These are phyloP conservation scores for Gorgonomyces haynaldii DNA, from an alignment of 192 early-diverging fungal genomes.

Conservation along the genomic window DNA sequence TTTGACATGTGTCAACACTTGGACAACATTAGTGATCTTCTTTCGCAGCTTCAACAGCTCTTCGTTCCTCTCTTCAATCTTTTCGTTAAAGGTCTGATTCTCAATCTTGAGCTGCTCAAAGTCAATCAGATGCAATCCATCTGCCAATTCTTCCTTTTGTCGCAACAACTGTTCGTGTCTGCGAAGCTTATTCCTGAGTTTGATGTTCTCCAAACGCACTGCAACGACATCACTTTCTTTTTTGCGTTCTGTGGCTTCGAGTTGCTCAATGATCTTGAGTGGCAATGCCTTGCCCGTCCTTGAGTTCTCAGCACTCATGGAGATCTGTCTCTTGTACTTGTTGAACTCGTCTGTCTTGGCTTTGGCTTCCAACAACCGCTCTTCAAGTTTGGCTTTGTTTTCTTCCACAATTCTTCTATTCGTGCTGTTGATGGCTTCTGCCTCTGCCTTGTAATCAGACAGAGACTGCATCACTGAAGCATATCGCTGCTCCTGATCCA, in stretches of 20 bases:
- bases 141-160: slow-evolving; percentile 54
- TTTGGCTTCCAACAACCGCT: slow-evolving; percentile 27
- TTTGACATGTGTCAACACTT: slow-evolving; percentile 52
- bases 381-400: slow-evolving; percentile 32
- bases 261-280: slow-evolving; percentile 31
- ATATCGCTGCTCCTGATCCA: slow-evolving; percentile 45
- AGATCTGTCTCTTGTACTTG: slow-evolving; percentile 32
- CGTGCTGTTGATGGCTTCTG: slow-evolving; percentile 19
- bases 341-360: slow-evolving; percentile 33
- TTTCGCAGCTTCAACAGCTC: slow-evolving; percentile 48
- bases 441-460: slow-evolving; percentile 19
- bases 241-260: slow-evolving; percentile 34
- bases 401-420: slow-evolving; percentile 28
- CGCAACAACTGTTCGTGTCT: slow-evolving; percentile 38
- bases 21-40: slow-evolving; percentile 52
- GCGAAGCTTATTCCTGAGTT: slow-evolving; percentile 42
- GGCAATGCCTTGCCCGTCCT: slow-evolving; percentile 38
- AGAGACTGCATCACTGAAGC: slow-evolving; percentile 27
- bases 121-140: slow-evolving; percentile 52
- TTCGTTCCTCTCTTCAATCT: slow-evolving; percentile 53
- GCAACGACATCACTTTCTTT: slow-evolving; percentile 46
- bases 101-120: slow-evolving; percentile 59
- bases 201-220: slow-evolving; percentile 49
- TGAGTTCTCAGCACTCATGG: slow-evolving; percentile 37
- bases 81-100: slow-evolving; percentile 54